Conservation (phyloP, 2,329 filamentous ascomycete species). For the Scedosporium boydii region DNA sequence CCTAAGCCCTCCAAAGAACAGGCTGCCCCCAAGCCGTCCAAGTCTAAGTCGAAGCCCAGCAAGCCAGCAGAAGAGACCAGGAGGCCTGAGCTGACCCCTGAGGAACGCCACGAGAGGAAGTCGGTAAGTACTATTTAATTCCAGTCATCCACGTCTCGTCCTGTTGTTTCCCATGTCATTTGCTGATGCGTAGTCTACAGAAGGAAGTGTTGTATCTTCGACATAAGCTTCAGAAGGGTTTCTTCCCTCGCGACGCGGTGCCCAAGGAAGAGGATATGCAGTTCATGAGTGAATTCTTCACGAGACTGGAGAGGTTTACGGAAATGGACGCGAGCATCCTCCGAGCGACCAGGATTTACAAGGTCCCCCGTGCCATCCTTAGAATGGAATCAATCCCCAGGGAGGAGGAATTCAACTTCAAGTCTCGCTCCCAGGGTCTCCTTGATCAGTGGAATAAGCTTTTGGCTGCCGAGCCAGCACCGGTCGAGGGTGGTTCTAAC, state of each 20-base stretch:
- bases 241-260: conserved; percentile 72
- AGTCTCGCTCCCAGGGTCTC: conserved; percentile 67
- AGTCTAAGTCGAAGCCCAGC: conserved; percentile 41
- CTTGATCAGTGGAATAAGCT: conserved; percentile 85
- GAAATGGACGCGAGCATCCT: conserved; percentile 88
- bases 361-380: conserved; percentile 89
- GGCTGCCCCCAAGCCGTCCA: conserved; percentile 42
- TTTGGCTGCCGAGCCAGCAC: conserved; percentile 49
- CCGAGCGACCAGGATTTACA: conserved; percentile 91
- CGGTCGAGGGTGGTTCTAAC: conserved; percentile 28
- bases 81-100: conserved; percentile 47
- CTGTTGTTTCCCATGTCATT: background rate
- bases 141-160: background rate
- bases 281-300: conserved; percentile 65
- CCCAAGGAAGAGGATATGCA: conserved; percentile 84
- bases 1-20: conserved; percentile 48
- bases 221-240: conserved; percentile 90
- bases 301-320: conserved; percentile 67
- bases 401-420: conserved; percentile 85
- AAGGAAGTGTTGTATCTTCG: conserved; percentile 84
- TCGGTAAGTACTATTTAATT: conserved; percentile 33
- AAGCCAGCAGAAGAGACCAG: conserved; percentile 42
- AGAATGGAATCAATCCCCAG: conserved; percentile 79
- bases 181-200: conserved; percentile 31
- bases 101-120: conserved; percentile 50